Evolutionary conservation across 192 early-diverging fungal genomes (phyloP), one percentile per base, ranked within the genome.

Genomic region (Lobulomyces angularis): DNA sequence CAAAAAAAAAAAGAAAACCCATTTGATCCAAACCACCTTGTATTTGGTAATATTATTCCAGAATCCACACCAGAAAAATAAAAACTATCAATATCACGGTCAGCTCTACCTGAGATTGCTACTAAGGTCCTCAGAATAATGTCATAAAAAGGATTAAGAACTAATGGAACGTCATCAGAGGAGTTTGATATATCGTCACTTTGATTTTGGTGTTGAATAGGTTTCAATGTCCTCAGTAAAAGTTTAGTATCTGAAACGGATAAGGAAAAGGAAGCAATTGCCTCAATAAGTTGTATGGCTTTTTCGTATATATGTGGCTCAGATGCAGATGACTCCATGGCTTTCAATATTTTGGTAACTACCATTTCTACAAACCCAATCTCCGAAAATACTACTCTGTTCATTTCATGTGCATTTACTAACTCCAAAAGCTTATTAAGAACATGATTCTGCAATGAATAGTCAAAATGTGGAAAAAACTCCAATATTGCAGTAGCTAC

Each of bases 21-120:
- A 21, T 33, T 35, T 5, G 28, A 14, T 32, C 12, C n/a, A 7
- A 59, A 59, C 55, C 55, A 66, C 22, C 50, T 53, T 29, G 47
- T 51, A 3, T 27, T 26, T 7, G 57, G 50, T 6, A 58, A 3
- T 5, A 47, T 23, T 8, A 66, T 49, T 1, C 64, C 64, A n/a
- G 48, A 46, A 8, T 30, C 32, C 24, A 37, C 20, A 5, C 59
- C 64, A 5, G 51, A 46, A 39, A 58, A 66, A n/a, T 53, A 51
- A 39, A 58, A 66, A 35, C 61, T 53, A 32, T 66, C 59, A 37
- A 66, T 30, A 32, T 66, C 59, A n/a, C n/a, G n/a, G n/a, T n/a
- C n/a, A n/a, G n/a, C n/a, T n/a, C n/a, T n/a, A n/a, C n/a, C n/a
- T n/a, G n/a, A n/a, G n/a, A n/a, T n/a, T n/a, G n/a, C n/a, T 6